Evolutionary conservation across 169 alveolate species (phyloP), one percentile per base, ranked within the genome.

Genomic region (Plasmodium coatneyi): DNA sequence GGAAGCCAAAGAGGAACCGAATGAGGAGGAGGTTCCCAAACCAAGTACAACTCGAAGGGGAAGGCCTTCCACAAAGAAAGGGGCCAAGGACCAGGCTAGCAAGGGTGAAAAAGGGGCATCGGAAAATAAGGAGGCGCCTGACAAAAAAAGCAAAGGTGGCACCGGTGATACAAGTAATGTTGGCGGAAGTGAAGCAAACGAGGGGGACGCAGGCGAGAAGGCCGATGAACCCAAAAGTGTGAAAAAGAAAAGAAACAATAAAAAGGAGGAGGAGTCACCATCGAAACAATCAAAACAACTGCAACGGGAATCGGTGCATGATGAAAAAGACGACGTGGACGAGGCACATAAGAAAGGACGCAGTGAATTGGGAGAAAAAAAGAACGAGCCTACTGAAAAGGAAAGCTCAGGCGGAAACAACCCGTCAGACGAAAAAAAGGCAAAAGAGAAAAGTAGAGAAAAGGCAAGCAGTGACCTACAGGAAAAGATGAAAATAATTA

Each of bases 401-500:
- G 71, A 82, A 82, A 82, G 46, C 71, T 12, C 6, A 34, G 54
- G 41, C 10, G 72, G 71, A 82, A 82, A 28, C 19, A 82, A 36
- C 0, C 30, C 25, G 46, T n/a, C 66, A 49, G 82, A 82, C 39
- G 66, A 82, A 82, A 56, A 83, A 36, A 83, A 32, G 49, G 49
- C n/a, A 19, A 80, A 14, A 52, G 87, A 80, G 36, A 41, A 80
- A 49, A 49, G 5, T 19, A 32, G 52, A 28, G 76, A 52, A 52
- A 36, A 52, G 39, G 22, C 19, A 52, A 83, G 49, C 49, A 39
- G 49, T 1, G 82, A 70, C 22, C 52, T 83, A 5, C 71, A 83
- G 25, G 82, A 83, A 83, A 82, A 82, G 71, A 82, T 82, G 79
- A 49, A 82, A 82, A 30, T 82, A 52, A 82, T 82, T 82, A 82